These are phyloP conservation scores for Talaromyces liani DNA, from an alignment of 495 filamentous ascomycete genomes.

Conservation along the genomic window DNA sequence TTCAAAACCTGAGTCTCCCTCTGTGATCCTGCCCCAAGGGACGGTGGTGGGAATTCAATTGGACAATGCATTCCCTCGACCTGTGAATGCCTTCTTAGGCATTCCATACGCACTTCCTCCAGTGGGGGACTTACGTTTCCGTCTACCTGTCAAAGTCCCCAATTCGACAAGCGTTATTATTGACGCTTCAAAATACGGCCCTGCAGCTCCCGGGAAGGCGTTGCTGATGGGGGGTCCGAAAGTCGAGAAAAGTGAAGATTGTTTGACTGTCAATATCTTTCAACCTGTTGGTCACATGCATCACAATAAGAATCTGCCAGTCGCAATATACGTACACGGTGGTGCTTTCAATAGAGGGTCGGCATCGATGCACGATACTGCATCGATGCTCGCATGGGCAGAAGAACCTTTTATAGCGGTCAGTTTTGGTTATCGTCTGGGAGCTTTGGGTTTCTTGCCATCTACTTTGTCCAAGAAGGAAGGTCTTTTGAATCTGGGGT, in stretches of 20 bases:
- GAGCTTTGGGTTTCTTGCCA: conserved; percentile 44
- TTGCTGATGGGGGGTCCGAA: not conserved
- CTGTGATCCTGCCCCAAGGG: conserved; percentile 44
- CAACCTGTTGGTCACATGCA: conserved; percentile 17
- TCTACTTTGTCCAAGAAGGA: conserved; percentile 20
- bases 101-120: conserved; percentile 43
- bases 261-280: conserved; percentile 48
- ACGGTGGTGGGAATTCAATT: conserved; percentile 43
- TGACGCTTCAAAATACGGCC: conserved; percentile 24
- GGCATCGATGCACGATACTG: conserved; percentile 22
- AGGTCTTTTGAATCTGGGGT: conserved; percentile 50
- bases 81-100: conserved; percentile 40
- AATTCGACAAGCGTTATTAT: not conserved
- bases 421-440: conserved; percentile 51
- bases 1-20: conserved; percentile 14
- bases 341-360: conserved; percentile 47
- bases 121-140: conserved; percentile 12
- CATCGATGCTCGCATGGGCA: not conserved
- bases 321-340: conserved; percentile 63
- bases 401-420: conserved; percentile 51
- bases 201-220: not conserved
- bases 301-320: conserved; percentile 37
- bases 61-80: conserved; percentile 29
- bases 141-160: conserved; percentile 7
- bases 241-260: conserved; percentile 36